phyloP scores from a whole-genome alignment of 768 basidiomycete species.

The Trametes cubensis region DNA sequence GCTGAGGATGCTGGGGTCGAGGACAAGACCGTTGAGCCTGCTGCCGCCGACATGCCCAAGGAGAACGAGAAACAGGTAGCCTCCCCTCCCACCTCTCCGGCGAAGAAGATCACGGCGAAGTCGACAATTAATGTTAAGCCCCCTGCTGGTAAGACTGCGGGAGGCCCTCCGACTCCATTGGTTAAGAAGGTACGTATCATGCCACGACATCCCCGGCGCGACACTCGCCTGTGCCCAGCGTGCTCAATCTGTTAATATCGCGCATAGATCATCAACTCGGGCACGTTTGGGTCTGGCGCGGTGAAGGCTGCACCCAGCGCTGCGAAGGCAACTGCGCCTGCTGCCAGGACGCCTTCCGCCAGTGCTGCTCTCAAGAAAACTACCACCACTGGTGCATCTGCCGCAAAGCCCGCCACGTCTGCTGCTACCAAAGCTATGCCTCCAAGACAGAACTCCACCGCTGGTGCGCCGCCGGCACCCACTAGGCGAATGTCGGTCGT shows the following conservation, averaged over 20 bases:
- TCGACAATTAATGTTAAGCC: constrained; percentile 45
- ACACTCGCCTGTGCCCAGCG: constrained; percentile 1
- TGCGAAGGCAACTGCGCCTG: constrained; percentile 45
- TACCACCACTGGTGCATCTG: constrained; percentile 39
- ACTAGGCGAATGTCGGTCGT: constrained; percentile 16
- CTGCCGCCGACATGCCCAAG: constrained; percentile 20
- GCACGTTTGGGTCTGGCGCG: constrained; percentile 63
- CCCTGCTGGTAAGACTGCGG: constrained; percentile 49
- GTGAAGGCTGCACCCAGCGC: constrained; percentile 47
- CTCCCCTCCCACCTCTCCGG: constrained; percentile 25
- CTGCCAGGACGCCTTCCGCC: constrained; percentile 39
- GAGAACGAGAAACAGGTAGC: constrained; percentile 24
- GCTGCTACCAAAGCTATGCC: constrained; percentile 28
- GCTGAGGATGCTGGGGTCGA: constrained; percentile 20
- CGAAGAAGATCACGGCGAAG: constrained; percentile 31
- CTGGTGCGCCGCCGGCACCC: constrained; percentile 28
- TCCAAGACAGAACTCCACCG: constrained; percentile 28
- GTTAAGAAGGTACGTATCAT: constrained; percentile 66
- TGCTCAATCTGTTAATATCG: constrained; percentile 15
- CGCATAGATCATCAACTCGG: constrained; percentile 61
- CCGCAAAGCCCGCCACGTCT: constrained; percentile 43
- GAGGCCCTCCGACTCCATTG: constrained; percentile 50
- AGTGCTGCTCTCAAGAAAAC: constrained; percentile 43
- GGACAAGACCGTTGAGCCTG: constrained; percentile 19
- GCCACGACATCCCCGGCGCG: constrained; percentile 2